phyloP scores from a whole-genome alignment of 73 alveolate species.

The Stentor roeselii region DNA sequence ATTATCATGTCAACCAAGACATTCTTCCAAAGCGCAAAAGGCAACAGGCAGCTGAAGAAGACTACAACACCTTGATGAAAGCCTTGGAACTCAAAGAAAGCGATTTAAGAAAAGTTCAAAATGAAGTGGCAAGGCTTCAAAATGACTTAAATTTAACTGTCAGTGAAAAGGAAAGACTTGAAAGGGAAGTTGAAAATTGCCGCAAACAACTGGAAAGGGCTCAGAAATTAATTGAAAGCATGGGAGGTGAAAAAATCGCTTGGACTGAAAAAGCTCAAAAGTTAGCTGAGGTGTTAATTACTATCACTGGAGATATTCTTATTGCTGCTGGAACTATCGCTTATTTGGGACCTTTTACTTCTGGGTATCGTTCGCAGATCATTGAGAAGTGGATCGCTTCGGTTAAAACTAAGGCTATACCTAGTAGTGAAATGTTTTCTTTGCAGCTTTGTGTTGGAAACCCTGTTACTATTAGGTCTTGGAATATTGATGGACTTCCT shows the following conservation, averaged over 20 bases:
- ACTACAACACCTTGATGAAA: constrained; percentile 55
- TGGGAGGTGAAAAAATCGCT: constrained; percentile 98
- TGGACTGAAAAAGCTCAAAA: constrained; percentile 87
- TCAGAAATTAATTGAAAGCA: constrained; percentile 87
- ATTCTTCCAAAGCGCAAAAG: constrained; percentile 63
- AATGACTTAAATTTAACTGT: constrained; percentile 65
- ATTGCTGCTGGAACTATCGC: constrained; percentile 53
- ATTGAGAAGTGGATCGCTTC: constrained; percentile 72
- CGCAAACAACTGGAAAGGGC: constrained; percentile 92
- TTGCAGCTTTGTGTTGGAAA: constrained; percentile 95
- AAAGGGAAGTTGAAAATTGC: constrained; percentile 86
- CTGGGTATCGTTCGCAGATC: constrained; percentile 66
- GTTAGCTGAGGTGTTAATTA: constrained; percentile 48
- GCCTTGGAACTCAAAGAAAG: constrained; percentile 50
- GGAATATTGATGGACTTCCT: constrained; percentile 98
- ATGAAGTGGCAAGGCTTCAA: constrained; percentile 65
- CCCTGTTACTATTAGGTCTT: constrained; percentile 94
- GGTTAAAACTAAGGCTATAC: constrained; percentile 67
- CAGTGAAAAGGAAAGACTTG: constrained; percentile 68
- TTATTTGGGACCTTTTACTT: constrained; percentile 62
- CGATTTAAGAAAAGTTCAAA: constrained; percentile 67
- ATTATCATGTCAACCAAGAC: constrained; percentile 61
- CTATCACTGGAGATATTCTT: constrained; percentile 72
- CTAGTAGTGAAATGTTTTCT: constrained; percentile 88
- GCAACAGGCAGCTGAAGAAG: constrained; percentile 67